phyloP scores from a whole-genome alignment of 495 filamentous ascomycete genomes.

The Beverwykella pulmonaria region DNA sequence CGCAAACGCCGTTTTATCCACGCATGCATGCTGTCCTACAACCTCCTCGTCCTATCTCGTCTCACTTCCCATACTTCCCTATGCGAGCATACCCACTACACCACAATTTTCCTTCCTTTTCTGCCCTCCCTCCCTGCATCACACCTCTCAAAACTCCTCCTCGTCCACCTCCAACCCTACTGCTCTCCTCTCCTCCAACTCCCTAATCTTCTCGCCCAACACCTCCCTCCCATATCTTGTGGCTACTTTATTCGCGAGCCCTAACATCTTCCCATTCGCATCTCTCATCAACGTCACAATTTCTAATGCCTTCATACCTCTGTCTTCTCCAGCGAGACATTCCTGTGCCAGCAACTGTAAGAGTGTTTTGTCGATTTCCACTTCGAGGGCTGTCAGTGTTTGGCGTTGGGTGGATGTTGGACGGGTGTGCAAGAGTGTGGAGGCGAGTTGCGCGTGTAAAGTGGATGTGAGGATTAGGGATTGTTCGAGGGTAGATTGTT shows the following conservation, averaged over 20 bases:
- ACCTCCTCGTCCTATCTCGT: too few relatives aligned
- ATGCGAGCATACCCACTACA: too few relatives aligned
- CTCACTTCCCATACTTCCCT: too few relatives aligned
- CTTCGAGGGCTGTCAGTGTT: conserved; percentile 67
- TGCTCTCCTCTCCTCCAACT: conserved; percentile 67
- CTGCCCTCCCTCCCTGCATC: not conserved
- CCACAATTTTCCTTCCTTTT: not conserved
- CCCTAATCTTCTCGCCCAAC: conserved; percentile 82
- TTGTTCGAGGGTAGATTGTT: conserved; percentile 65
- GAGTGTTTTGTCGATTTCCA: conserved; percentile 83
- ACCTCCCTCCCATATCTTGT: conserved; percentile 74
- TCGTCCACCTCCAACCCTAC: conserved; percentile 62
- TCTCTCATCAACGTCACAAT: conserved; percentile 77
- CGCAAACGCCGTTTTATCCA: not conserved
- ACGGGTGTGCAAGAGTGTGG: conserved; percentile 65
- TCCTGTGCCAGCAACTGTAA: conserved; percentile 88
- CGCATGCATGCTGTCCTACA: too few relatives aligned
- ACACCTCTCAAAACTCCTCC: conserved; percentile 43
- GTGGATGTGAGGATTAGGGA: conserved; percentile 74
- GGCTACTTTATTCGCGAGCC: conserved; percentile 82
- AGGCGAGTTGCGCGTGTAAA: conserved; percentile 68
- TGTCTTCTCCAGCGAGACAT: conserved; percentile 87
- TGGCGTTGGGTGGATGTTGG: conserved; percentile 63
- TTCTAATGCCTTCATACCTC: conserved; percentile 92
- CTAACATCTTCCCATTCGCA: conserved; percentile 75